Evolutionary conservation across 306 rosid genomes (phyloP).

Genomic region (Chamaecrista fasciculata): DNA sequence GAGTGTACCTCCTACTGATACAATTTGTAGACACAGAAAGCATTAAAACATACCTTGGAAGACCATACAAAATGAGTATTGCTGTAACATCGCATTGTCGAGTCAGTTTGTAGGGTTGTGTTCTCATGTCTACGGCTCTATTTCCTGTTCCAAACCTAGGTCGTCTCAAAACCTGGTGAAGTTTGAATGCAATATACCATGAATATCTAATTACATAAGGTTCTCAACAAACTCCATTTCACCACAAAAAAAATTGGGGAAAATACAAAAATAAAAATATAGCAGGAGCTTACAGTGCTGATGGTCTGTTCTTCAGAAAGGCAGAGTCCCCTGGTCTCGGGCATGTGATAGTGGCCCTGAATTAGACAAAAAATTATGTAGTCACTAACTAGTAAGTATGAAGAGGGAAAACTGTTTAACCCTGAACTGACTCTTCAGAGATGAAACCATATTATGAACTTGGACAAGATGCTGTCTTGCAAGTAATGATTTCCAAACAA

Average conservation of each 20-base stretch:
- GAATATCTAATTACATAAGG: slow-evolving; percentile 35
- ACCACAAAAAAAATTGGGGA: background rate
- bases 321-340: slow-evolving; percentile 58
- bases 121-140: slow-evolving; percentile 37
- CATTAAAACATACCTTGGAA: slow-evolving; percentile 69
- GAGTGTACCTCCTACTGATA: background rate
- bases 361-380: slow-evolving; percentile 16
- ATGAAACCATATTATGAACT: slow-evolving; percentile 9
- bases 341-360: slow-evolving; percentile 61
- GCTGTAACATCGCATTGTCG: slow-evolving; percentile 96
- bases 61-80: slow-evolving; percentile 85
- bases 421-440: slow-evolving; percentile 10
- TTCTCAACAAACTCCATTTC: slow-evolving; percentile 1
- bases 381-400: background rate
- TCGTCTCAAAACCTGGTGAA: slow-evolving; percentile 42
- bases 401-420: slow-evolving; percentile 2
- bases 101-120: slow-evolving; percentile 62
- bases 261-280: background rate
- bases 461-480: slow-evolving; percentile 11
- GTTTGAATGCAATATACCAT: slow-evolving; percentile 38
- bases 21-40: background rate
- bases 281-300: slow-evolving; percentile 39
- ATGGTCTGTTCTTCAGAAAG: slow-evolving; percentile 50
- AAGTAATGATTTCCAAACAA: background rate
- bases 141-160: slow-evolving; percentile 45